Conservation (phyloP, 805 yeast genomes). For the Lipomyces sp. region DNA sequence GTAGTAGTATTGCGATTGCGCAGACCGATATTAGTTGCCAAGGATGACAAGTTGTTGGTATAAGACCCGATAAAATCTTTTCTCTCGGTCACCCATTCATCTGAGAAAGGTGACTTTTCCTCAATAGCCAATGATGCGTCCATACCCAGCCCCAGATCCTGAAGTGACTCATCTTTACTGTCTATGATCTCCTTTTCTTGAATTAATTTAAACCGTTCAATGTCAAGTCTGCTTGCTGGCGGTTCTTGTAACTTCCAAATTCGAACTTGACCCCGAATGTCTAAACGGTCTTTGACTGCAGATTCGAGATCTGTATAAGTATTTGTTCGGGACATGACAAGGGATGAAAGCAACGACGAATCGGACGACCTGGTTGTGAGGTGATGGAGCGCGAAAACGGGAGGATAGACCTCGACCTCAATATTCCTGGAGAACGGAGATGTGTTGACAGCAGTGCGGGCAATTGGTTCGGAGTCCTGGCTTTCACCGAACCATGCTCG, state of each 20-base stretch:
- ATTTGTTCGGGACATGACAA: slow-evolving; percentile 28
- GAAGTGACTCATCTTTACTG: slow-evolving; percentile 6
- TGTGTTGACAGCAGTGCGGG: slow-evolving; percentile 23
- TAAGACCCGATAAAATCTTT: neutral
- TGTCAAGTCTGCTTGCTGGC: slow-evolving; percentile 12
- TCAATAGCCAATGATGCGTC: slow-evolving; percentile 26
- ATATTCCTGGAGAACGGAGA: slow-evolving; percentile 13
- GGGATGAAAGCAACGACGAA: slow-evolving; percentile 1
- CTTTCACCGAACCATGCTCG: slow-evolving; percentile 21
- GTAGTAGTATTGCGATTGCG: slow-evolving; percentile 1
- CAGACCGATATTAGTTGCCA: neutral
- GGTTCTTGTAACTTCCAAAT: slow-evolving; percentile 26
- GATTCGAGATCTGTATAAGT: slow-evolving; percentile 15
- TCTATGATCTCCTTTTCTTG: slow-evolving; percentile 22
- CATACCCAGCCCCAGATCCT: slow-evolving; percentile 22
- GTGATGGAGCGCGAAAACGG: slow-evolving; percentile 17
- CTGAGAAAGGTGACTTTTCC: slow-evolving; percentile 8
- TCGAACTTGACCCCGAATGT: slow-evolving; percentile 20
- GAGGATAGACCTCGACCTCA: slow-evolving; percentile 27
- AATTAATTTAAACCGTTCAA: slow-evolving; percentile 13
- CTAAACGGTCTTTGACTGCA: slow-evolving; percentile 24
- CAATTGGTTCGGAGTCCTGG: slow-evolving; percentile 10
- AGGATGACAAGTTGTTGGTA: neutral
- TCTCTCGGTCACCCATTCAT: slow-evolving; percentile 31
- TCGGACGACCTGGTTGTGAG: slow-evolving; percentile 10